These are phyloP conservation scores for Nowakowskiella sp. DNA, from an alignment of 192 early-diverging fungal genomes.

Conservation along the genomic window DNA sequence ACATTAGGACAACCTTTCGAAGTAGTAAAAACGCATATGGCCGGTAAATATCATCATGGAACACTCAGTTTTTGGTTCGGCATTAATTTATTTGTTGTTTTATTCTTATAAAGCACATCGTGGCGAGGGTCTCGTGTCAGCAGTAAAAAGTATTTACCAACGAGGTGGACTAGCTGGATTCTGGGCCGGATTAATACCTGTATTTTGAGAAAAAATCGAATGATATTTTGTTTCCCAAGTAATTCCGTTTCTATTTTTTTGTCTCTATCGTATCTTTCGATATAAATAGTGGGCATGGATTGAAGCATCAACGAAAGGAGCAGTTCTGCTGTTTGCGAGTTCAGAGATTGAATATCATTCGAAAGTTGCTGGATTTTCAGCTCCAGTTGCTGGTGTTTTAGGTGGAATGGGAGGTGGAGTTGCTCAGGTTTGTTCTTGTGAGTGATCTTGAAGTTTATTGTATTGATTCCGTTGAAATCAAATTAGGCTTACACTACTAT, in stretches of 20 bases:
- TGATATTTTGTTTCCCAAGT: too few relatives aligned
- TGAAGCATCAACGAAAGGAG: conserved; percentile 57
- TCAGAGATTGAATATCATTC: conserved; percentile 51
- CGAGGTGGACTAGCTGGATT: too few relatives aligned
- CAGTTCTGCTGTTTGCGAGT: conserved; percentile 49
- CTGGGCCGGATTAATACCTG: too few relatives aligned
- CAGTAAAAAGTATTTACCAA: too few relatives aligned
- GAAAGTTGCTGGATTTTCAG: conserved; percentile 28
- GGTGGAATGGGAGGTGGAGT: conserved; percentile 80
- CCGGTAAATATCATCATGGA: too few relatives aligned
- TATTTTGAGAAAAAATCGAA: too few relatives aligned
- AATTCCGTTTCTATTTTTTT: too few relatives aligned
- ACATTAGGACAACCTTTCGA: conserved; percentile 91
- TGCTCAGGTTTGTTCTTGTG: conserved; percentile 43
- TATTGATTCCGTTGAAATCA: background rate
- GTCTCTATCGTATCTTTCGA: too few relatives aligned
- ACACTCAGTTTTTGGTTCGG: too few relatives aligned
- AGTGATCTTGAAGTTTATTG: background rate
- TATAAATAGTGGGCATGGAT: conserved; percentile 36
- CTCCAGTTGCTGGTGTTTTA: conserved; percentile 47
- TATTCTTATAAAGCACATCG: too few relatives aligned
- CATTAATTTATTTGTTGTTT: too few relatives aligned
- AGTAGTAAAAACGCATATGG: conserved; percentile 40
- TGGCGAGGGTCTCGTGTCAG: too few relatives aligned
- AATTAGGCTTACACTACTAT: conserved; percentile 76